Conservation (phyloP, 306 rosid genomes). For the Malus orientalis region DNA sequence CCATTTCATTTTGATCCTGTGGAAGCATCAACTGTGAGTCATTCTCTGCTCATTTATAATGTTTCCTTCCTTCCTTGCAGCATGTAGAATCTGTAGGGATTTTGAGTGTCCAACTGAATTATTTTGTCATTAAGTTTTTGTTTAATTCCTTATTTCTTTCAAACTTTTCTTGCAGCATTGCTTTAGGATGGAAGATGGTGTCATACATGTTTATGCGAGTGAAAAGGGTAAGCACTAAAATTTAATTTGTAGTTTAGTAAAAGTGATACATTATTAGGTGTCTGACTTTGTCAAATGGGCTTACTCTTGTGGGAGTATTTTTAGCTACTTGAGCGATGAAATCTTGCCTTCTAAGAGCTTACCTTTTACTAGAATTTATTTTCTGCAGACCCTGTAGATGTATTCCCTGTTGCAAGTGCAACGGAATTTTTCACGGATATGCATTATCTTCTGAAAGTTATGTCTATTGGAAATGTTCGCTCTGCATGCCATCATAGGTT, state of each 20-base stretch:
- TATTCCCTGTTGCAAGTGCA: conserved; percentile 71
- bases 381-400: conserved; percentile 50
- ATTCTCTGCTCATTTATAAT: neutral
- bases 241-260: conserved; percentile 1
- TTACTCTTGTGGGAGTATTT: neutral
- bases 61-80: neutral
- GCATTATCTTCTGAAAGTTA: conserved; percentile 64
- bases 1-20: conserved; percentile 36
- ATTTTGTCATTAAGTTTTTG: conserved; percentile 10
- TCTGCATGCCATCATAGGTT: conserved; percentile 75
- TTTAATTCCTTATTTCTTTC: conserved; percentile 7
- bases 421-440: conserved; percentile 74
- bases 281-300: neutral
- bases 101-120: conserved; percentile 2
- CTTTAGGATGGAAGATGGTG: conserved; percentile 73
- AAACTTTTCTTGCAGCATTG: conserved; percentile 43
- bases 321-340: conserved; percentile 2
- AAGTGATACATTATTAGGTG: neutral
- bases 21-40: conserved; percentile 31
- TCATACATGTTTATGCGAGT: conserved; percentile 52
- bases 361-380: neutral
- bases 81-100: conserved; percentile 4
- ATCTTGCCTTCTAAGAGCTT: conserved; percentile 9
- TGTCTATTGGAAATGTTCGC: conserved; percentile 71
- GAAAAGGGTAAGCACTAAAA: conserved; percentile 44